Evolutionary conservation across 2,329 filamentous ascomycete species (phyloP), one percentile per base, ranked within the genome.

Genomic region (Nectriaceae sp.): DNA sequence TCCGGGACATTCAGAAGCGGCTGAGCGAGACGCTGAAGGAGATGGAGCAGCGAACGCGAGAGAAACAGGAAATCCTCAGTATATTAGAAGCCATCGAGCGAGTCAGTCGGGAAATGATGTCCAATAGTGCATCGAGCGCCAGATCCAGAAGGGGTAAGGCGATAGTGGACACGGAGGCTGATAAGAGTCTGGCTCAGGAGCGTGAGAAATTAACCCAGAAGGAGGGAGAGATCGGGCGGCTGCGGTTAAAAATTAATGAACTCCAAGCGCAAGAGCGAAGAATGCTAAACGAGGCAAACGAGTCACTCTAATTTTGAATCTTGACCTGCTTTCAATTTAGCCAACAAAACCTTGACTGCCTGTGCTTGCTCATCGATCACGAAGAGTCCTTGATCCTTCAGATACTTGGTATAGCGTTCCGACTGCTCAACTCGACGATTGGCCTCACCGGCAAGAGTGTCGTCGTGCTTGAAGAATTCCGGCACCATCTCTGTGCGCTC

Each of bases 381-480:
- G 33, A 11, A 36, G 8, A 36, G 16, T 16, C 33, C 33, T 5
- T 36, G 8, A 5, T 36, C 33, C 33, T 36, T 36, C 16, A 36
- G n/a, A 16, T 36, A 36, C 16, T 36, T 6, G 16, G 33, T 36
- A n/a, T 36, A 36, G 33, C 33, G 16, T 6, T n/a, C 16, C 5
- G 8, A 36, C 8, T 36, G 11, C 8, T 36, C 33, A 5, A n/a
- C 16, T 8, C 33, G 33, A n/a, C 16, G 33, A 5, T 36, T 10
- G 5, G n/a, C 33, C 38, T 52, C 35, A 20, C 26, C 3, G 3
- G 26, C 31, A 37, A 42, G 38, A 3, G 21, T 31, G 3, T 41
- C 16, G 37, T n/a, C 5, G 13, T 45, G 29, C 4, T 36, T 11
- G 38, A 49, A 49, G 11, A 45, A 42, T 8, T 49, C 13, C 15